Evolutionary conservation across 345 rosid genomes (phyloP), one percentile per base, ranked within the genome.

Genomic region (Trapa bicornis): DNA sequence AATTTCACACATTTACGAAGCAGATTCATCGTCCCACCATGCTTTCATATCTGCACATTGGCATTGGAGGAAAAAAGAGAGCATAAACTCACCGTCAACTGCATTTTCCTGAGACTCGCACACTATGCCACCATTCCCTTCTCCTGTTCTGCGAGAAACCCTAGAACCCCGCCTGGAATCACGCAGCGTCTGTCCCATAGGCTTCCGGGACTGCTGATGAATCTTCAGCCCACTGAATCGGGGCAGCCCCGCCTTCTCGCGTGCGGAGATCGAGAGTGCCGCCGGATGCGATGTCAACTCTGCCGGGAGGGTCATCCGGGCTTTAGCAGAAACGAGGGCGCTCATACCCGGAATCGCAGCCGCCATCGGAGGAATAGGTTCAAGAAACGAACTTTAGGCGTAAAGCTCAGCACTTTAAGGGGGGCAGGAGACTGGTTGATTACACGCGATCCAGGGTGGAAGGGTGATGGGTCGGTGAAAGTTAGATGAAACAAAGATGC

Each of bases 61-160:
- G 56, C 56, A 15, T 3, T 50, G 22, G 56, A 64, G 38, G 45
- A 43, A 22, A 65, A n/a, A 1, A 42, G 58, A 2, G 39, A 69
- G 71, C 22, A 37, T 38, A 38, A 75, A 76, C 84, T 72, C 75
- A 83, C 83, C 39, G 38, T 79, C 88, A 47, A 82, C 52, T 50
- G 77, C 80, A 66, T 76, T 71, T 16, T 79, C 85, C 64, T 81
- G 82, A 80, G 86, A 87, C 77, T 87, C 83, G 68, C 88, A 84
- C 56, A 78, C 75, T 47, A 85, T 65, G 53, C 71, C 69, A 36
- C 80, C 8, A 35, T 5, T 66, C 29, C 29, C 29, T n/a, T 65
- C 52, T 32, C 70, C 66, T 37, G 67, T 67, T 67, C 72, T 53
- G 35, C 77, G 61, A 17, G 64, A 79, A 78, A 66, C 81, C 78